Evolutionary conservation across 129 eudicot genomes (phyloP).

Genomic region (Cynara cardunculus): DNA sequence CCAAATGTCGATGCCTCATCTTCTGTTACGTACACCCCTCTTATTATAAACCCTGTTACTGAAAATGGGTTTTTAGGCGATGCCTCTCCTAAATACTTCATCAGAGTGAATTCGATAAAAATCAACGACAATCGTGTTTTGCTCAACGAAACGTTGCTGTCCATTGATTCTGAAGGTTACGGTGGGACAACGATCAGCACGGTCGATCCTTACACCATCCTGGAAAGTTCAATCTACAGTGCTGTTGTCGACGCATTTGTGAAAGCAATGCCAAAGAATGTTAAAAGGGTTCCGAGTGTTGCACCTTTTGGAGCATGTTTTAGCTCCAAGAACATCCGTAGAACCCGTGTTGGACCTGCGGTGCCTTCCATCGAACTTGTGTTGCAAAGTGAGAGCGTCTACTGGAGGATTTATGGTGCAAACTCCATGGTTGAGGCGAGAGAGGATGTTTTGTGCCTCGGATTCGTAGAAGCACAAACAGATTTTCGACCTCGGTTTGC

Average conservation of each 20-base stretch:
- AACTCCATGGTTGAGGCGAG: constrained; percentile 34
- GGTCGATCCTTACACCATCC: constrained; percentile 32
- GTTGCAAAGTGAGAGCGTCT: constrained; percentile 27
- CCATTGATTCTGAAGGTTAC: constrained; percentile 28
- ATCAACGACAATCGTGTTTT: constrained; percentile 21
- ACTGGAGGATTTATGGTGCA: constrained; percentile 36
- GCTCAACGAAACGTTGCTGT: constrained; percentile 28
- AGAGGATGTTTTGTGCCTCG: constrained; percentile 25
- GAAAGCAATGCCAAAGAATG: constrained; percentile 9
- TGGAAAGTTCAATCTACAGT: constrained; percentile 35
- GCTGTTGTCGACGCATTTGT: constrained; percentile 26
- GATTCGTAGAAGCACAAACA: constrained; percentile 34
- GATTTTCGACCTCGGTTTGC: constrained; percentile 21
- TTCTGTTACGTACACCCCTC: constrained; percentile 30
- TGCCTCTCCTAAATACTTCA: constrained; percentile 32
- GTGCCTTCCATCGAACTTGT: constrained; percentile 35
- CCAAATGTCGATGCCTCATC: constrained; percentile 7
- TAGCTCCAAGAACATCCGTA: constrained; percentile 6
- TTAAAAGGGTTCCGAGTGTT: constrained; percentile 23
- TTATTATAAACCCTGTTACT: constrained; percentile 25
- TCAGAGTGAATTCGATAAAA: constrained; percentile 32
- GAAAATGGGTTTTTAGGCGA: constrained; percentile 7
- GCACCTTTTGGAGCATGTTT: constrained; percentile 41
- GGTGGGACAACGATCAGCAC: constrained; percentile 51
- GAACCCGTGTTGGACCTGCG: constrained; percentile 27